Percentiles rank a stretch among this genome's conserved stretches.
phyloP scores from a whole-genome alignment of 2,329 filamentous ascomycete species.

The Purpureocillium lavendulum region DNA sequence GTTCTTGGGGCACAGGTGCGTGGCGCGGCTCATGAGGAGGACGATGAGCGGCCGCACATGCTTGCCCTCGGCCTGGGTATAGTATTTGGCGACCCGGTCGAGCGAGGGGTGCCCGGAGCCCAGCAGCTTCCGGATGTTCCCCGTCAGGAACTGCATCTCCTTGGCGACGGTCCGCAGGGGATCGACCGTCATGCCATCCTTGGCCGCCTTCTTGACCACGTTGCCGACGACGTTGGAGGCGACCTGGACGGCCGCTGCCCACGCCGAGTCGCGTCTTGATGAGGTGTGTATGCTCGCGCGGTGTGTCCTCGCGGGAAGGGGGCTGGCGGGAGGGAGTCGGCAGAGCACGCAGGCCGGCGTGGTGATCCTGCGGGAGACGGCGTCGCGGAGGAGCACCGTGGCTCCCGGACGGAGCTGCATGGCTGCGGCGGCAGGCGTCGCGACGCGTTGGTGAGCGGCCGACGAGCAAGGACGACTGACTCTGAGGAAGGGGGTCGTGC shows the following conservation, averaged over 20 bases:
- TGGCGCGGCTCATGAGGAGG: slow-evolving; percentile 91
- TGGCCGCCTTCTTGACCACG: slow-evolving; percentile 52
- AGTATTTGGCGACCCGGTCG: slow-evolving; percentile 95
- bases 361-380: slow-evolving; percentile 19
- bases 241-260: slow-evolving; percentile 65
- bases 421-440: neutral
- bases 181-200: slow-evolving; percentile 68
- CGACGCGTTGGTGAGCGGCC: neutral
- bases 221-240: slow-evolving; percentile 65
- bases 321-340: slow-evolving; percentile 21
- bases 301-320: slow-evolving; percentile 15
- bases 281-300: slow-evolving; percentile 33
- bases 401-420: slow-evolving; percentile 51
- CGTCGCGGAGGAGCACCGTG: slow-evolving; percentile 38
- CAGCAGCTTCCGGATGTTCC: slow-evolving; percentile 86
- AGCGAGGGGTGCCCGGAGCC: slow-evolving; percentile 91
- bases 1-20: slow-evolving; percentile 63
- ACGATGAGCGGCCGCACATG: slow-evolving; percentile 92
- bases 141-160: slow-evolving; percentile 92
- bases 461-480: too few species aligned
- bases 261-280: slow-evolving; percentile 49
- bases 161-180: slow-evolving; percentile 85
- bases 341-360: slow-evolving; percentile 21
- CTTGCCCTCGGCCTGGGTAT: slow-evolving; percentile 93
- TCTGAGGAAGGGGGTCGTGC: too few species aligned